Evolutionary conservation across 163 green algal species (phyloP).

Genomic region (Chloromonas sp.): DNA sequence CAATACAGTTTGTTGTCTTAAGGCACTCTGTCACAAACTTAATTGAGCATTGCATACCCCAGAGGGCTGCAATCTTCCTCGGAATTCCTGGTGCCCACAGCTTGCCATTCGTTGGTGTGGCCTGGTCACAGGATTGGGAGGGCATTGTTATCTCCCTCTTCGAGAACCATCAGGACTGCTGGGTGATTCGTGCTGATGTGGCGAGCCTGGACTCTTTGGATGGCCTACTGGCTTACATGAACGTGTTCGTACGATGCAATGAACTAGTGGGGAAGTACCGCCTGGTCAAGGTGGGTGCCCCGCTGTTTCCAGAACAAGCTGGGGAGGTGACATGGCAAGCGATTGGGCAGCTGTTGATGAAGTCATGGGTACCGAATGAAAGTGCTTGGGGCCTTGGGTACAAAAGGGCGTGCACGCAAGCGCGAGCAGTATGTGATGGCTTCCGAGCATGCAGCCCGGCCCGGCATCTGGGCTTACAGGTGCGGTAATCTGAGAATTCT

Average conservation of each 20-base stretch:
- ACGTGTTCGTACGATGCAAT: slow-evolving; percentile 50
- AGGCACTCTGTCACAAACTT: not conserved
- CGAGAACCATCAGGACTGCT: slow-evolving; percentile 50
- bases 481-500: too few relatives aligned
- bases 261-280: not conserved
- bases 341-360: too few relatives aligned
- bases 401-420: too few relatives aligned
- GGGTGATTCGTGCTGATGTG: slow-evolving; percentile 36
- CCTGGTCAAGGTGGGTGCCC: not conserved
- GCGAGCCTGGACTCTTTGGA: slow-evolving; percentile 10
- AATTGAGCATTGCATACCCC: not conserved
- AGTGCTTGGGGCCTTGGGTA: too few relatives aligned
- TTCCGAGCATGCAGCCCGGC: too few relatives aligned
- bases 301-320: not conserved
- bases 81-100: too few relatives aligned
- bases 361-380: too few relatives aligned
- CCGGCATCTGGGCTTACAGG: too few relatives aligned
- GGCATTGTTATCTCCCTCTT: slow-evolving; percentile 41
- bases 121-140: slow-evolving; percentile 29
- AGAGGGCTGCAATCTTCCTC: not conserved
- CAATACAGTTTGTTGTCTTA: not conserved
- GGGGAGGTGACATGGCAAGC: too few relatives aligned
- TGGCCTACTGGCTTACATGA: slow-evolving; percentile 52
- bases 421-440: too few relatives aligned
- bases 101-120: too few relatives aligned